Evolutionary conservation across 2,329 filamentous ascomycete species (phyloP).

Genomic region (Paraphaeosphaeria minitans): DNA sequence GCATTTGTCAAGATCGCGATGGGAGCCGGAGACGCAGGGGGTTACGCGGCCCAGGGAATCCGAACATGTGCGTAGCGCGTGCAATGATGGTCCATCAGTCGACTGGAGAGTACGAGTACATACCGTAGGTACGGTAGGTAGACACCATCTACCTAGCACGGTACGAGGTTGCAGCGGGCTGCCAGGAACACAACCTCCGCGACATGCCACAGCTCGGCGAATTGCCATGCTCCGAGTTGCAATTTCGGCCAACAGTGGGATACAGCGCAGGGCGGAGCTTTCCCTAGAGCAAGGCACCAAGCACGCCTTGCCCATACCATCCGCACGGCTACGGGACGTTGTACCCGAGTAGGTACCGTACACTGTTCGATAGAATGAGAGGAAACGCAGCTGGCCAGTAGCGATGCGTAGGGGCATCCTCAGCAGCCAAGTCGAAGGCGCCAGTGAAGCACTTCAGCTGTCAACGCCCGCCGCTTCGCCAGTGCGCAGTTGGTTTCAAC

Average conservation of each 20-base stretch:
- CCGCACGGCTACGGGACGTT: slow-evolving; percentile 11
- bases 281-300: not conserved
- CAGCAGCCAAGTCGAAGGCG: slow-evolving; percentile 1
- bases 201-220: slow-evolving; percentile 18
- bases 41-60: slow-evolving; percentile 16
- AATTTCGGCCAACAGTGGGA: slow-evolving; percentile 19
- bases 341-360: slow-evolving; percentile 9
- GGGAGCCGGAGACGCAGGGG: slow-evolving; percentile 7
- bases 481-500: slow-evolving; percentile 21
- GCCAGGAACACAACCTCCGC: slow-evolving; percentile 5
- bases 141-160: too few species aligned
- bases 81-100: not conserved
- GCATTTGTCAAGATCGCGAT: slow-evolving; percentile 19
- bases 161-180: slow-evolving; percentile 31
- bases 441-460: slow-evolving; percentile 18
- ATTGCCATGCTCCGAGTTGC: slow-evolving; percentile 16
- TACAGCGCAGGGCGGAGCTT: slow-evolving; percentile 34
- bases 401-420: slow-evolving; percentile 11
- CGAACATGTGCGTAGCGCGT: slow-evolving; percentile 2
- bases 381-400: slow-evolving; percentile 9
- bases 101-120: not conserved
- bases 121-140: too few species aligned
- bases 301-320: not conserved
- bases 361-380: slow-evolving; percentile 4
- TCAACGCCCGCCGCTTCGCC: slow-evolving; percentile 15